phyloP scores from a whole-genome alignment of 139 green algal species.

The Coccomyxa sp. region DNA sequence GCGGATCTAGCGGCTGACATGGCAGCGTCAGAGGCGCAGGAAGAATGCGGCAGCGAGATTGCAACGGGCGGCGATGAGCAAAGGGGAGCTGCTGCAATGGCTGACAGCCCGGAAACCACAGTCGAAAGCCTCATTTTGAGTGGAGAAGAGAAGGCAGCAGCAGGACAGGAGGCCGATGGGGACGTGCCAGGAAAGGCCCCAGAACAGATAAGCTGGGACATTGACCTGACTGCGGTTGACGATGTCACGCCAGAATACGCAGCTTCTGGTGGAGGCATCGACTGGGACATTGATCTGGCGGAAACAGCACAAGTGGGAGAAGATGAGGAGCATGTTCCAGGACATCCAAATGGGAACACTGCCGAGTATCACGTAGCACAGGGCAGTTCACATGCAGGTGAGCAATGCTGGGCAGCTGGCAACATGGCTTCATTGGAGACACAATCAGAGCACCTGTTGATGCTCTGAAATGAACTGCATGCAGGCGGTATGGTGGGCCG shows the following conservation, averaged over 20 bases:
- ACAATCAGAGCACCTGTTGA: neutral
- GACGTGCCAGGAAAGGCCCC: neutral
- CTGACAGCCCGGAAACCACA: neutral
- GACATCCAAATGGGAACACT: neutral
- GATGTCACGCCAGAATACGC: neutral
- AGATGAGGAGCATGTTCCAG: constrained; percentile 11
- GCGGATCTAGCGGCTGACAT: neutral
- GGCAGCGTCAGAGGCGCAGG: neutral
- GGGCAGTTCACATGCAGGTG: neutral
- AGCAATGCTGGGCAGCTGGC: neutral
- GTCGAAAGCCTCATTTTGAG: neutral
- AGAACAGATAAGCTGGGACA: constrained; percentile 43
- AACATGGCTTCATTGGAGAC: neutral
- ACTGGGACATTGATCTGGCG: constrained; percentile 61
- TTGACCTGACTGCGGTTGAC: constrained; percentile 8
- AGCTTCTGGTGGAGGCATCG: neutral
- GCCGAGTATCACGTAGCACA: neutral
- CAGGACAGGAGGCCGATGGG: neutral
- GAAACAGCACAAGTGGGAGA: constrained; percentile 7
- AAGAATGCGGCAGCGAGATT: neutral
- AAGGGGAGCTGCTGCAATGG: neutral
- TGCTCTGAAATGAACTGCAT: neutral
- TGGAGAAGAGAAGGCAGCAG: neutral
- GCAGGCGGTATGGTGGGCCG: constrained; percentile 4
- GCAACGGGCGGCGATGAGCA: neutral